Conservation (phyloP, 2,329 filamentous ascomycete genomes). For the Microdochium paspali region DNA sequence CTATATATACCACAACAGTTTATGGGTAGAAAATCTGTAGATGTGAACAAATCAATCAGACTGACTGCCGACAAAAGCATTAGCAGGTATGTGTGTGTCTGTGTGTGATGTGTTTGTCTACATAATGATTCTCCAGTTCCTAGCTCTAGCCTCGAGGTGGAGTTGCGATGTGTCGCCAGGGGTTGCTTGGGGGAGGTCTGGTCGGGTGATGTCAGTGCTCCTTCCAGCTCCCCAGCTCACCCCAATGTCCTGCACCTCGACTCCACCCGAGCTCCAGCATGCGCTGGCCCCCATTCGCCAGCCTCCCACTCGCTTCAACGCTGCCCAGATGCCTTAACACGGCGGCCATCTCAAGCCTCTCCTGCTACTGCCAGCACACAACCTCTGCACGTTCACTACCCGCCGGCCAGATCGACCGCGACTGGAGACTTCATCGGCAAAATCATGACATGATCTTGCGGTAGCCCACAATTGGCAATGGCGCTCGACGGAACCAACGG, state of each 20-base stretch:
- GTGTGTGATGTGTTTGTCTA: no score
- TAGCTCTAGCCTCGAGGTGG: no score
- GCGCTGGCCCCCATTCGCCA: background rate
- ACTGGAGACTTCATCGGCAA: background rate
- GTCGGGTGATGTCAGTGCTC: background rate
- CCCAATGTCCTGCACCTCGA: background rate
- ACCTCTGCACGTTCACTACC: background rate
- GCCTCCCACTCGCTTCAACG: background rate
- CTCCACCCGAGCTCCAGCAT: background rate
- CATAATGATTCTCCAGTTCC: no score
- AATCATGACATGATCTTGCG: background rate
- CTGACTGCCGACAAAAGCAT: no score
- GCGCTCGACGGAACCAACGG: slow-evolving; percentile 62
- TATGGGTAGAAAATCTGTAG: no score
- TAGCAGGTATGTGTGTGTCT: no score
- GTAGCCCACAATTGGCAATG: slow-evolving; percentile 33
- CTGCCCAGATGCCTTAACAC: background rate
- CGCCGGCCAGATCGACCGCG: background rate
- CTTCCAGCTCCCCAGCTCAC: background rate
- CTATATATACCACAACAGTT: no score
- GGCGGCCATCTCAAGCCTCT: background rate
- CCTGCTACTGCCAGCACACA: background rate
- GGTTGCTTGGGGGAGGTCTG: background rate
- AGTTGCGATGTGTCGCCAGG: no score
- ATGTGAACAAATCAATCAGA: no score